Percentiles rank a stretch among this genome's conserved stretches.
Evolutionary conservation across 1,284 basidiomycete genomes (phyloP).

Genomic region (Ustilago esculenta): DNA sequence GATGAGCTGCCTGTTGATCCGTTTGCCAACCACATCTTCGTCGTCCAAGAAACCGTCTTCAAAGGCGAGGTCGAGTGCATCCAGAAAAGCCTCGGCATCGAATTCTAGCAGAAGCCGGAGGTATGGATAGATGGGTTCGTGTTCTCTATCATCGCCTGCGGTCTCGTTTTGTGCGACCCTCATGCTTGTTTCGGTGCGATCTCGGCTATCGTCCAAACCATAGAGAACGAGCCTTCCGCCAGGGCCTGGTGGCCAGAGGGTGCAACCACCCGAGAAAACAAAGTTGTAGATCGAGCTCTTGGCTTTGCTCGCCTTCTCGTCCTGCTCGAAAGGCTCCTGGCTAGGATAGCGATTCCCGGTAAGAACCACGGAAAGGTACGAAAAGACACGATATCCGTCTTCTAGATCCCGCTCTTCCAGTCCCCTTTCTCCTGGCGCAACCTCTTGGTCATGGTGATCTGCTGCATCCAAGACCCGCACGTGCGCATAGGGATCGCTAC

Average conservation of each 20-base stretch:
- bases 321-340: conserved; percentile 74
- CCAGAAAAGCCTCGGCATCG: conserved; percentile 92
- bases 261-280: conserved; percentile 82
- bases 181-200: no score
- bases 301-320: conserved; percentile 70
- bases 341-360: conserved; percentile 88
- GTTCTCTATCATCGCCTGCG: conserved; percentile 72
- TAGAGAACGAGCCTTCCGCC: conserved; percentile 78
- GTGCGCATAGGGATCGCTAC: conserved; percentile 26
- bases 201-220: conserved; percentile 58
- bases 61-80: conserved; percentile 91
- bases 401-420: conserved; percentile 57
- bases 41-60: conserved; percentile 92
- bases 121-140: conserved; percentile 78
- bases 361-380: conserved; percentile 87
- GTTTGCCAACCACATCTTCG: conserved; percentile 67
- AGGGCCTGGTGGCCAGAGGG: conserved; percentile 79
- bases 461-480: conserved; percentile 12
- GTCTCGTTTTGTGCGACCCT: conserved; percentile 69
- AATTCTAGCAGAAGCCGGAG: conserved; percentile 83
- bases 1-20: conserved; percentile 80
- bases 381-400: conserved; percentile 90
- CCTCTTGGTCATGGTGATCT: background rate
- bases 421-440: conserved; percentile 9
- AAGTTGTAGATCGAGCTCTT: conserved; percentile 72